Conservation (phyloP, 805 yeast genomes). For the Candida ponderosae region DNA sequence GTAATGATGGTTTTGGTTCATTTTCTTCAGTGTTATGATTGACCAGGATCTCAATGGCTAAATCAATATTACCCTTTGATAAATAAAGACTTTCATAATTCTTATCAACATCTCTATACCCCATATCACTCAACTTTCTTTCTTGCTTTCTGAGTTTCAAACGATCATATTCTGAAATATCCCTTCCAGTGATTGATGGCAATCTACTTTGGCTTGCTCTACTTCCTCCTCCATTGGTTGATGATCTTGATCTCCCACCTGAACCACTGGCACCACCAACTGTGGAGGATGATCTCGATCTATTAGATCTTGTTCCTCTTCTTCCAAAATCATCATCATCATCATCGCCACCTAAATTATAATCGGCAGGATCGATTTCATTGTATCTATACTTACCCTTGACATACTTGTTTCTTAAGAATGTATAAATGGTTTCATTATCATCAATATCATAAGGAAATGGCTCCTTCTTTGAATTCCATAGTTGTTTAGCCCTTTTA, state of each 20-base stretch:
- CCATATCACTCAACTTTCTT: slow-evolving; percentile 42
- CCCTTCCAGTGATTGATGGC: slow-evolving; percentile 41
- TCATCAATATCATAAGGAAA: slow-evolving; percentile 76
- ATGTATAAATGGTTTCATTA: slow-evolving; percentile 49
- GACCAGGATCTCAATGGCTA: slow-evolving; percentile 52
- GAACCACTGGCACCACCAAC: slow-evolving; percentile 2
- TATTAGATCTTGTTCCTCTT: slow-evolving; percentile 2
- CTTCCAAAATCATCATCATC: slow-evolving; percentile 2
- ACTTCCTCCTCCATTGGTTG: slow-evolving; percentile 9
- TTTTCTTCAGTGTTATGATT: slow-evolving; percentile 28
- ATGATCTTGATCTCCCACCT: slow-evolving; percentile 12
- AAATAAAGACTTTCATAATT: slow-evolving; percentile 56
- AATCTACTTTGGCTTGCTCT: slow-evolving; percentile 16
- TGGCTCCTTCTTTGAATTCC: slow-evolving; percentile 65
- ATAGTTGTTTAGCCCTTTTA: slow-evolving; percentile 44
- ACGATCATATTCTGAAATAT: slow-evolving; percentile 45
- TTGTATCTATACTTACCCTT: slow-evolving; percentile 43
- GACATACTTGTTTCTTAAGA: slow-evolving; percentile 60
- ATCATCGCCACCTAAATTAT: slow-evolving; percentile 6
- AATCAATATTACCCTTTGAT: slow-evolving; percentile 49
- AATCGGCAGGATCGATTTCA: slow-evolving; percentile 22
- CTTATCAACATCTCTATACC: slow-evolving; percentile 48
- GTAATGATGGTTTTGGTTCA: slow-evolving; percentile 41
- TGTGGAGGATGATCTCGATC: too few relatives aligned
- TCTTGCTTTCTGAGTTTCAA: slow-evolving; percentile 43